A percentile compares a stretch with the other conserved stretches of the same genome.
Evolutionary conservation across 345 rosid genomes (phyloP).

Genomic region (Eucalyptus viminalis): DNA sequence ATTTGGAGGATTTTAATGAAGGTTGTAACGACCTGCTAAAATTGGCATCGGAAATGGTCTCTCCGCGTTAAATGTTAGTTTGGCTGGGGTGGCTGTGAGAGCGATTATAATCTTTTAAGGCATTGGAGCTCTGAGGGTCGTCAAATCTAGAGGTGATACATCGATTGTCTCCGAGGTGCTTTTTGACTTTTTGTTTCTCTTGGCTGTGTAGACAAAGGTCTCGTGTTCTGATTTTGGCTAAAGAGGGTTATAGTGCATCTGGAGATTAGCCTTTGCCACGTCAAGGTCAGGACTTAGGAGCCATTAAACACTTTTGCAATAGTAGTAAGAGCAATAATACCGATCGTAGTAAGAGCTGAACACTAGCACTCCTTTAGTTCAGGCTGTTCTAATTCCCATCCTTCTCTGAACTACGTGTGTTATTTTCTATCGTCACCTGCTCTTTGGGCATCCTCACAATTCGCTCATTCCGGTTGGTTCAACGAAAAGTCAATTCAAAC

Average conservation of each 20-base stretch:
- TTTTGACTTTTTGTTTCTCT: neutral
- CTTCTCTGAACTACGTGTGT: neutral
- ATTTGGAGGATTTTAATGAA: neutral
- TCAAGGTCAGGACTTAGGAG: neutral
- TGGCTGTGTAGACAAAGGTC: neutral
- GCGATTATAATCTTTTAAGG: neutral
- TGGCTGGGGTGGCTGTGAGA: neutral
- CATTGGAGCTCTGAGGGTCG: neutral
- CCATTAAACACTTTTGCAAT: neutral
- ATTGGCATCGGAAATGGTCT: neutral
- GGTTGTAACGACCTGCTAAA: neutral
- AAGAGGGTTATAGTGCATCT: neutral
- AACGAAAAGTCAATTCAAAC: neutral
- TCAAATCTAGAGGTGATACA: neutral
- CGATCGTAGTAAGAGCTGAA: neutral
- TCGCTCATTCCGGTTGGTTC: neutral
- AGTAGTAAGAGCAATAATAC: neutral
- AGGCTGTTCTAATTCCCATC: neutral
- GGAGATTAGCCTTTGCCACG: neutral
- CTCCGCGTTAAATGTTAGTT: neutral
- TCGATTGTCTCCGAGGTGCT: neutral
- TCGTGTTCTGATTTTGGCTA: neutral
- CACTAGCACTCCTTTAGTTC: neutral
- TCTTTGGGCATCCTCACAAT: neutral
- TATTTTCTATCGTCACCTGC: neutral